phyloP scores from a whole-genome alignment of 257 asterid species.

The Solanum chiquidenum region DNA sequence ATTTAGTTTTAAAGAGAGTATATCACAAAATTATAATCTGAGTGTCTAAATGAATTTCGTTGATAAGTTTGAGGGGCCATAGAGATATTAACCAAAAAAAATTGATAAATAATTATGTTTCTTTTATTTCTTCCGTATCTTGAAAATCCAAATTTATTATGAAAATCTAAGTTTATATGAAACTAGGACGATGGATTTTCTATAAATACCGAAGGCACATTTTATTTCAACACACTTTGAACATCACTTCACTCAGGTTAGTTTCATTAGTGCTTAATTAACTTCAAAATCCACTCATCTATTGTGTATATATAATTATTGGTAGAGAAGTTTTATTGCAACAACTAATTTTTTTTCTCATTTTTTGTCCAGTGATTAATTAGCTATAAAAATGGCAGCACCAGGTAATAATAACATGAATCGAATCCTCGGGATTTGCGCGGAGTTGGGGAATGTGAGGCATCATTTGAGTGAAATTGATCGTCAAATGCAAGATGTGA shows the following conservation, averaged over 20 bases:
- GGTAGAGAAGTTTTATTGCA: neutral
- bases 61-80: too few relatives aligned
- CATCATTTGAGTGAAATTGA: neutral
- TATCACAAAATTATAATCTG: too few relatives aligned
- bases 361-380: neutral
- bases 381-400: neutral
- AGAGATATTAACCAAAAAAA: too few relatives aligned
- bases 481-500: neutral
- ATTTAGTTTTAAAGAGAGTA: too few relatives aligned
- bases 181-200: too few relatives aligned
- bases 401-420: neutral
- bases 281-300: neutral
- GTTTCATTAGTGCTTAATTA: neutral
- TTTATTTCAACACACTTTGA: neutral
- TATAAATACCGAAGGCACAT: neutral
- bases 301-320: accelerated
- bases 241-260: neutral
- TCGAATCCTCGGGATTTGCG: neutral
- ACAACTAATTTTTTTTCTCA: neutral
- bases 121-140: accelerated
- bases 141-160: too few relatives aligned
- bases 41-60: too few relatives aligned
- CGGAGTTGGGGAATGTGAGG: neutral
- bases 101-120: too few relatives aligned
- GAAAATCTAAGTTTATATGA: too few relatives aligned